Base-by-base conservation (phyloP, 306 rosid genomes). In the Sesbania bispinosa region DNA sequence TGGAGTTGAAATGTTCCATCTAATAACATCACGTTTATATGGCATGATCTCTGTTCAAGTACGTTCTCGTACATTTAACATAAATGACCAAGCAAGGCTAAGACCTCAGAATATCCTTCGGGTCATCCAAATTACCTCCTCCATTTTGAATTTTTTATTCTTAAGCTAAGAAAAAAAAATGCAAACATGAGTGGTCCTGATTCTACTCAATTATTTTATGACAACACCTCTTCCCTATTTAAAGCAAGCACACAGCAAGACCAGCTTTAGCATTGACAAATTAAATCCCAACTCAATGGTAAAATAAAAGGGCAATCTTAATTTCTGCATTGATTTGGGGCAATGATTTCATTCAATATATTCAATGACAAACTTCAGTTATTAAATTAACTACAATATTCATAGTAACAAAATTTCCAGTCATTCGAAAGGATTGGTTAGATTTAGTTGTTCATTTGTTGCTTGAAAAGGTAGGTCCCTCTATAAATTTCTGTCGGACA, bases 391-490 rank as follows among this genome's bases (percentile, higher is more conserved):
- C n/a, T n/a, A n/a, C n/a, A n/a, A 58, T 50, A 50, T 38, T 62
- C 15, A 14, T 52, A 26, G 68, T 50, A 58, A 47, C 63, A n/a
- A 66, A 67, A 47, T 52, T 42, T 45, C 57, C 39, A 15, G 77
- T 82, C 85, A 70, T 71, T 77, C 75, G 1, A 33, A 67, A 75
- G 80, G 89, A 87, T 84, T 68, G 62, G 58, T 71, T 62, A 27
- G 82, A 74, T 79, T 67, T n/a, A 13, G 67, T 21, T 62, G 69
- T 73, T 59, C 21, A 50, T 42, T 18, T 61, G 24, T 24, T 62
- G 24, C 52, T 62, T 62, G 33, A 8, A 65, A 59, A 26, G 45
- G 26, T 48, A 23, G 83, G 76, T 2, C 76, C 71, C 35, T 30
- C 75, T 32, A 9, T 50, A 20, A 42, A 41, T 23, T 75, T 51